phyloP scores from a whole-genome alignment of 495 filamentous ascomycete species.

The Cercophora samala region DNA sequence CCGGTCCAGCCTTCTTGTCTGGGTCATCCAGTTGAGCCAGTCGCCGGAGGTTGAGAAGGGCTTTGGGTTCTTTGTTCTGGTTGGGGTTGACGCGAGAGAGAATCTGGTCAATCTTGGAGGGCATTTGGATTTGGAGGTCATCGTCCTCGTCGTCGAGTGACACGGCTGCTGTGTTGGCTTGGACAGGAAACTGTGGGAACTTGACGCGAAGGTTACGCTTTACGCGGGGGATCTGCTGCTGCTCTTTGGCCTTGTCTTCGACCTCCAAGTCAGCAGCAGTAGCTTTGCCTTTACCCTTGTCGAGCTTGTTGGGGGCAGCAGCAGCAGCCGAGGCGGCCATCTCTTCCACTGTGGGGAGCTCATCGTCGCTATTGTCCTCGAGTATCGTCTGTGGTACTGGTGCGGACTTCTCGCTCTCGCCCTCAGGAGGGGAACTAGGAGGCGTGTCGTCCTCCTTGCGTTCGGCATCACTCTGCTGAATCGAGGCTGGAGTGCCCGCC shows the following conservation, averaged over 20 bases:
- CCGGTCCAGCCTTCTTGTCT: slow-evolving; percentile 34
- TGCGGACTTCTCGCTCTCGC: slow-evolving; percentile 15
- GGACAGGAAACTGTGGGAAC: slow-evolving; percentile 29
- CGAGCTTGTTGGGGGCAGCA: slow-evolving; percentile 28
- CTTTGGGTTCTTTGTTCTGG: slow-evolving; percentile 56
- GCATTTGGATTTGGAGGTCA: slow-evolving; percentile 37
- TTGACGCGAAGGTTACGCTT: slow-evolving; percentile 45
- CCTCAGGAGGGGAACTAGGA: slow-evolving; percentile 49
- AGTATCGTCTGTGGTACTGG: slow-evolving; percentile 4
- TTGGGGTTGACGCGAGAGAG: slow-evolving; percentile 66
- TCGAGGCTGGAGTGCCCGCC: slow-evolving; percentile 38
- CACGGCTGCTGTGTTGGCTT: slow-evolving; percentile 28
- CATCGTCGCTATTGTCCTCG: slow-evolving; percentile 27
- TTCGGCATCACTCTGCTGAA: slow-evolving; percentile 43
- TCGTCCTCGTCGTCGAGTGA: slow-evolving; percentile 40
- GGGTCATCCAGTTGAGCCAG: slow-evolving; percentile 69
- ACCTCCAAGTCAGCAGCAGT: slow-evolving; percentile 29
- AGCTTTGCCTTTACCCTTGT: slow-evolving; percentile 58
- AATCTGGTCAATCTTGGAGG: slow-evolving; percentile 49
- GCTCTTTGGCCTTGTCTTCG: slow-evolving; percentile 16
- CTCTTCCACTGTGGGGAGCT: slow-evolving; percentile 37
- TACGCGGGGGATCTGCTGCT: slow-evolving; percentile 17
- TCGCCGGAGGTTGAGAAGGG: slow-evolving; percentile 64
- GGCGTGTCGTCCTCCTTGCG: slow-evolving; percentile 48
- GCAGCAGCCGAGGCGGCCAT: slow-evolving; percentile 19